Evolutionary conservation across 2,329 filamentous ascomycete species (phyloP).

Genomic region (Ampelomyces quisqualis): DNA sequence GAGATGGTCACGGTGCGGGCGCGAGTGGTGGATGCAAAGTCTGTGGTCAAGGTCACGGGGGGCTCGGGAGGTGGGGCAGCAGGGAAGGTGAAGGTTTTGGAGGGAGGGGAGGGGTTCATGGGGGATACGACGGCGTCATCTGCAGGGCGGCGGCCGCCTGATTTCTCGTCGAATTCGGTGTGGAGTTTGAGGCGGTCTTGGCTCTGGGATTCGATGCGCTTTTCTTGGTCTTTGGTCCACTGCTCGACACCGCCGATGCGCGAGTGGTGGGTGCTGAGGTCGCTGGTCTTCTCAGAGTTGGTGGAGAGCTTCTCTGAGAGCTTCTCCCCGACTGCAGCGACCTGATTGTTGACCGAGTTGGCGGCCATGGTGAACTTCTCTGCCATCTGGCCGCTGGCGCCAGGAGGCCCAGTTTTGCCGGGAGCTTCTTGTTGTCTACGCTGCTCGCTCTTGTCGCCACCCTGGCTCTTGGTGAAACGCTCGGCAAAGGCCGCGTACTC

Average conservation of each 20-base stretch:
- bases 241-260: slow-evolving; percentile 39
- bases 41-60: slow-evolving; percentile 12
- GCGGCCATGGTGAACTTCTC: slow-evolving; percentile 27
- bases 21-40: slow-evolving; percentile 19
- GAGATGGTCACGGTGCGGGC: slow-evolving; percentile 41
- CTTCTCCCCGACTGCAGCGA: slow-evolving; percentile 31
- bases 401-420: slow-evolving; percentile 53
- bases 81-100: slow-evolving; percentile 34
- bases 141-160: slow-evolving; percentile 19
- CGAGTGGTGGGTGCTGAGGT: slow-evolving; percentile 10
- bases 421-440: slow-evolving; percentile 52
- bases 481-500: slow-evolving; percentile 76
- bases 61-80: slow-evolving; percentile 40
- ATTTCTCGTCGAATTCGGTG: slow-evolving; percentile 38
- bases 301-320: slow-evolving; percentile 32
- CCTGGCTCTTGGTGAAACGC: slow-evolving; percentile 69
- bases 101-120: slow-evolving; percentile 23
- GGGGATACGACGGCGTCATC: slow-evolving; percentile 37
- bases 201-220: slow-evolving; percentile 18
- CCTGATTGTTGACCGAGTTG: slow-evolving; percentile 26
- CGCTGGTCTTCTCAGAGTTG: slow-evolving; percentile 17
- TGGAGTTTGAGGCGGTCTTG: slow-evolving; percentile 20
- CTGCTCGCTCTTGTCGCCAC: slow-evolving; percentile 54
- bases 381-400: slow-evolving; percentile 32
- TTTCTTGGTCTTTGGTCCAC: slow-evolving; percentile 45